These are phyloP conservation scores for Dinochytrium kinnereticum DNA, from an alignment of 371 early-diverging fungal species.

Conservation along the genomic window DNA sequence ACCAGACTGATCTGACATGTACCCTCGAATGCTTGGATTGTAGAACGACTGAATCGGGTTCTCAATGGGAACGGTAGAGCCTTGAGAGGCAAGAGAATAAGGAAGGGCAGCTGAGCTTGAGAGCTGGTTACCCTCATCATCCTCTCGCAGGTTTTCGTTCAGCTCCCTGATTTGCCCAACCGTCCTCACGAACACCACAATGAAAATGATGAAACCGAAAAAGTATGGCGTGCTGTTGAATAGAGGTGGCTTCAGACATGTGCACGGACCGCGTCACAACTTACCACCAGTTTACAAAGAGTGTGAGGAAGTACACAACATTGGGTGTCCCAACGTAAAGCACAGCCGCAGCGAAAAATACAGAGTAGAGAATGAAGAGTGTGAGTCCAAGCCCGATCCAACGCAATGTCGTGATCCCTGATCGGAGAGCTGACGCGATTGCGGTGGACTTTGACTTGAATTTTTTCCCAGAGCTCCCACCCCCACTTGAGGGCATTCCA, in stretches of 20 bases:
- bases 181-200: not conserved
- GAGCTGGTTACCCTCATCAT: not conserved
- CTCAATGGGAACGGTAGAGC: not conserved
- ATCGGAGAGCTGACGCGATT: not conserved
- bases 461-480: not conserved
- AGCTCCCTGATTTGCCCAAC: not conserved
- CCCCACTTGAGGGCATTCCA: not conserved
- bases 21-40: no score
- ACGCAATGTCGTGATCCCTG: not conserved
- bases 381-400: not conserved
- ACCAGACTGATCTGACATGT: no score
- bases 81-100: not conserved
- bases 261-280: not conserved
- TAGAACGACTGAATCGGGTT: not conserved
- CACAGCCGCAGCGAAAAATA: not conserved
- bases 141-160: not conserved
- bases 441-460: not conserved
- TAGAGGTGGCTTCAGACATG: no score
- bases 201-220: not conserved
- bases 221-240: not conserved
- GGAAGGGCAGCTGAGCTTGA: not conserved
- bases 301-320: conserved; percentile 8
- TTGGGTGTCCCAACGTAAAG: conserved; percentile 3
- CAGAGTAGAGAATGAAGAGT: conserved; percentile 9
- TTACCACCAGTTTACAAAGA: conserved; percentile 16